Percentiles rank a stretch among this genome's conserved stretches.
Conservation (phyloP, 1,284 basidiomycete species). For the Papiliotrema fonsecae region DNA sequence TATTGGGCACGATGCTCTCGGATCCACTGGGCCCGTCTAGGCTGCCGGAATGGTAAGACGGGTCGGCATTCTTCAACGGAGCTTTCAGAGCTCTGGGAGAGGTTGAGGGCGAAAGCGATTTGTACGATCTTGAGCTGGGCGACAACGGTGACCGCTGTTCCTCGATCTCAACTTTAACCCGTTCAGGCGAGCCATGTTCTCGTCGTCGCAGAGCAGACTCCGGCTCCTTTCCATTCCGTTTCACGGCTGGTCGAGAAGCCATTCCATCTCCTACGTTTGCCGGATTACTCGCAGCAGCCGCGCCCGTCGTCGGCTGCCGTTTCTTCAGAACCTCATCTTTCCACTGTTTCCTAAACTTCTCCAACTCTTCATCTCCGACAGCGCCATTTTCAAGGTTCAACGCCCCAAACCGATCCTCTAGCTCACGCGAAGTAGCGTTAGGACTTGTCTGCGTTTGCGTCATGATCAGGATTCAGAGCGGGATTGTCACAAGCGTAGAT, state of each 20-base stretch:
- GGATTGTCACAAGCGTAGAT: no score
- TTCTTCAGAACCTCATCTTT: constrained; percentile 58
- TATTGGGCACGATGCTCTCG: background rate
- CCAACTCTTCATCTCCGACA: constrained; percentile 51
- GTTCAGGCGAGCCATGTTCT: background rate
- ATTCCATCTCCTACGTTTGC: background rate
- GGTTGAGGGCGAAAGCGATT: background rate
- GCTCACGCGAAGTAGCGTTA: constrained; percentile 1
- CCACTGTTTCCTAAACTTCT: constrained; percentile 68
- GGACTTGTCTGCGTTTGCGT: no score
- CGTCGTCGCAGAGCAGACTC: no score
- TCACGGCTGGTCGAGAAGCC: constrained; percentile 3
- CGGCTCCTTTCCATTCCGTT: background rate
- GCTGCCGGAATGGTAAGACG: background rate
- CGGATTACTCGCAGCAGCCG: background rate
- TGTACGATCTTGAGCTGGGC: background rate
- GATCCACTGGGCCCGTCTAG: background rate
- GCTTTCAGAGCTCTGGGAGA: background rate
- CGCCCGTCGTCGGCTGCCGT: constrained; percentile 24
- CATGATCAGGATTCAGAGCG: no score
- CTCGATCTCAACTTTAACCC: background rate
- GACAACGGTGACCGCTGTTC: background rate
- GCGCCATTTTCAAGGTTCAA: background rate
- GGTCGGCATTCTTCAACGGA: background rate
- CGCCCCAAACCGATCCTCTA: background rate